Evolutionary conservation across 2,329 filamentous ascomycete genomes (phyloP).

Genomic region (Paradendryphiella salina): DNA sequence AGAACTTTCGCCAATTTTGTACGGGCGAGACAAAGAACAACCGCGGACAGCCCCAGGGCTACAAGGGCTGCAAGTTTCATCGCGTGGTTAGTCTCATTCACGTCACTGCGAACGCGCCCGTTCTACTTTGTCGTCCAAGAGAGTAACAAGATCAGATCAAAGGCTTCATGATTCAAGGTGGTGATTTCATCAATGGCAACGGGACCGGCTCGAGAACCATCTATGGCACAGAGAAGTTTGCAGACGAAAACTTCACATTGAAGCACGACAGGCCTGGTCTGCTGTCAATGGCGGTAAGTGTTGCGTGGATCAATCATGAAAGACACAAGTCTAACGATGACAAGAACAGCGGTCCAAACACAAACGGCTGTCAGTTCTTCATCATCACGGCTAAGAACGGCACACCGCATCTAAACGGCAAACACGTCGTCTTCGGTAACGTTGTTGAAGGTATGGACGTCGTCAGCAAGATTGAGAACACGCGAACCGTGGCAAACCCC

Average conservation of each 20-base stretch:
- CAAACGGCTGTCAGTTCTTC: slow-evolving; percentile 97
- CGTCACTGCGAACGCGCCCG: neutral
- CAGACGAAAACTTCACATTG: slow-evolving; percentile 84
- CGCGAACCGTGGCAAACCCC: slow-evolving; percentile 64
- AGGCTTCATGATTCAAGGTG: slow-evolving; percentile 97
- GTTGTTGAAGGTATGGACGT: slow-evolving; percentile 90
- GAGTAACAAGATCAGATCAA: slow-evolving; percentile 66
- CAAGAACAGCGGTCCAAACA: slow-evolving; percentile 86
- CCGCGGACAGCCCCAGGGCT: slow-evolving; percentile 79
- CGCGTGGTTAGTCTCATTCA: slow-evolving; percentile 70
- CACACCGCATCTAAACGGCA: slow-evolving; percentile 85
- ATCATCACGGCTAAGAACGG: slow-evolving; percentile 74
- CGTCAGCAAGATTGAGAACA: slow-evolving; percentile 88
- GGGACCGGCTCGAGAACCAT: slow-evolving; percentile 87
- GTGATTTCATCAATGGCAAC: slow-evolving; percentile 92
- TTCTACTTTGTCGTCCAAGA: neutral
- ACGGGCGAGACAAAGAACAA: slow-evolving; percentile 86
- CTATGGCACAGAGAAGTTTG: slow-evolving; percentile 81
- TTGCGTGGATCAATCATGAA: neutral
- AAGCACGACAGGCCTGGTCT: slow-evolving; percentile 80
- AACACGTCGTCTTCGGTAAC: slow-evolving; percentile 94
- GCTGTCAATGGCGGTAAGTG: slow-evolving; percentile 75
- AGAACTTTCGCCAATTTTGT: slow-evolving; percentile 97
- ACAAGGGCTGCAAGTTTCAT: slow-evolving; percentile 94
- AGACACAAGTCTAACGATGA: neutral